Evolutionary conservation across 148 eudicot genomes (phyloP).

Genomic region (Simmondsia chinensis): DNA sequence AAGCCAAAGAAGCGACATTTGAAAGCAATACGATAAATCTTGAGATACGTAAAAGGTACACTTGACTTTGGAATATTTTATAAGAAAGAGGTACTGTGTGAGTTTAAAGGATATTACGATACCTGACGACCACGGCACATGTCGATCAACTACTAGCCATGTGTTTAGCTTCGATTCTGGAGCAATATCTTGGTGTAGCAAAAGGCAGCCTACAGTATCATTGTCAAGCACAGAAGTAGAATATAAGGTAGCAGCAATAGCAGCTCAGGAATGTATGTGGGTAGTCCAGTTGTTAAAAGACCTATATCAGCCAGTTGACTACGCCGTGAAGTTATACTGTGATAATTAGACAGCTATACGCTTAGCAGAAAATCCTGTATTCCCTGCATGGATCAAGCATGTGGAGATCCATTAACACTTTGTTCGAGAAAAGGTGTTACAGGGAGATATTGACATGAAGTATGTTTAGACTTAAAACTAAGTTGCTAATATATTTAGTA

Average conservation of each 20-base stretch:
- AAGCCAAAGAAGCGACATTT: no score
- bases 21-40: no score
- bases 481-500: slow-evolving; percentile 5
- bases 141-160: slow-evolving; percentile 5
- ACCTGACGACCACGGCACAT: background rate
- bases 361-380: slow-evolving; percentile 10
- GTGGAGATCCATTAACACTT: slow-evolving; percentile 7
- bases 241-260: slow-evolving; percentile 7
- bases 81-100: background rate
- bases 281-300: slow-evolving; percentile 1
- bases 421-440: slow-evolving; percentile 6
- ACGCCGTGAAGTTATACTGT: slow-evolving; percentile 1
- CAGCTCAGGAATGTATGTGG: slow-evolving; percentile 8
- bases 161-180: slow-evolving; percentile 5
- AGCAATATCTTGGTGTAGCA: slow-evolving; percentile 11
- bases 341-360: slow-evolving; percentile 12
- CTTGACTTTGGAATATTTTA: background rate
- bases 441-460: slow-evolving; percentile 6
- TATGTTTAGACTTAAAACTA: slow-evolving; percentile 2
- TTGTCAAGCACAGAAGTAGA: slow-evolving; percentile 7
- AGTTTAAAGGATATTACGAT: background rate
- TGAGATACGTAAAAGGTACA: slow-evolving; percentile 7
- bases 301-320: slow-evolving; percentile 1
- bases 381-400: slow-evolving; percentile 7
- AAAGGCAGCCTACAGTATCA: slow-evolving; percentile 5